A percentile compares a stretch with the other conserved stretches of the same genome.
phyloP scores from a whole-genome alignment of 169 alveolate species.

The Cryptosporidium canis region DNA sequence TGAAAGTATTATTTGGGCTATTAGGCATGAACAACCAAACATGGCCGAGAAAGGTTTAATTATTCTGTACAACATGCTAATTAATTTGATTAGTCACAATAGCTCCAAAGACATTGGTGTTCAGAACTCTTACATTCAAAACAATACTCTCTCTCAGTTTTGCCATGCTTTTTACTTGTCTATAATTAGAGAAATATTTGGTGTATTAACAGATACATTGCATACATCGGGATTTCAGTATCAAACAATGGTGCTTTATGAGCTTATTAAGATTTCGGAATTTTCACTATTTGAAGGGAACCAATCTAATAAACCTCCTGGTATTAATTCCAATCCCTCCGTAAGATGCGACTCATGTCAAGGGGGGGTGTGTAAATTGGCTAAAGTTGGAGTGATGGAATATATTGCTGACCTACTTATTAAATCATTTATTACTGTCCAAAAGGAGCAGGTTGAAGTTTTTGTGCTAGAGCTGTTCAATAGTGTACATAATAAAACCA shows the following conservation, averaged over 20 bases:
- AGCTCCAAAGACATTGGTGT: slow-evolving; percentile 74
- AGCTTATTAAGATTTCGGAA: slow-evolving; percentile 78
- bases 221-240: slow-evolving; percentile 91
- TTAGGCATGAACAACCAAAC: slow-evolving; percentile 91
- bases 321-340: neutral
- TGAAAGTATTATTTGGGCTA: slow-evolving; percentile 89
- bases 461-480: slow-evolving; percentile 77
- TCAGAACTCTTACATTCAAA: slow-evolving; percentile 63
- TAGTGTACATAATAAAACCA: slow-evolving; percentile 76
- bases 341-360: slow-evolving; percentile 10
- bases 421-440: slow-evolving; percentile 76
- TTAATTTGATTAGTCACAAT: slow-evolving; percentile 76
- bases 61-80: slow-evolving; percentile 80
- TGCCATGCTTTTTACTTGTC: slow-evolving; percentile 85
- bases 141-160: slow-evolving; percentile 73
- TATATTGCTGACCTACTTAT: slow-evolving; percentile 76
- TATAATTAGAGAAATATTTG: slow-evolving; percentile 85
- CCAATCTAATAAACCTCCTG: slow-evolving; percentile 11
- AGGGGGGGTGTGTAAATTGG: slow-evolving; percentile 55
- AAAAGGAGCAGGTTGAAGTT: slow-evolving; percentile 78
- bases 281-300: slow-evolving; percentile 78
- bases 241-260: slow-evolving; percentile 84
- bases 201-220: slow-evolving; percentile 89
- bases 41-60: slow-evolving; percentile 90
- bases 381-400: slow-evolving; percentile 78